These are phyloP conservation scores for Cyphellophora europaea DNA, from an alignment of 2,329 filamentous ascomycete species.

Conservation along the genomic window DNA sequence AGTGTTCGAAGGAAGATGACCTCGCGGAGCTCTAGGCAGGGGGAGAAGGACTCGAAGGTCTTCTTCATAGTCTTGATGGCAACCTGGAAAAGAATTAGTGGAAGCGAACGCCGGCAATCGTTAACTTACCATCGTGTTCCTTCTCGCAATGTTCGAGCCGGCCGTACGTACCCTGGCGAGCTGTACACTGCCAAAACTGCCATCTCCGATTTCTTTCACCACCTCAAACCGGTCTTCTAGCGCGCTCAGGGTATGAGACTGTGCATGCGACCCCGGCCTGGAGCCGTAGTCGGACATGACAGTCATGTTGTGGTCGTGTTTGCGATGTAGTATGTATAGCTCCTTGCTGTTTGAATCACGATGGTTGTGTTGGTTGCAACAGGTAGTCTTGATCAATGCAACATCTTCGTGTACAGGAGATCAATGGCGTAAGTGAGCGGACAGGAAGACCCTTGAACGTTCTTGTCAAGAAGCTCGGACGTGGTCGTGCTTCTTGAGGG, in stretches of 20 bases:
- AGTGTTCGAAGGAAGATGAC: conserved; percentile 92
- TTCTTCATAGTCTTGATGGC: conserved; percentile 99
- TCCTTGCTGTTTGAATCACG: too few species aligned
- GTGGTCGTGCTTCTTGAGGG: background rate
- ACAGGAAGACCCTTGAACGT: background rate
- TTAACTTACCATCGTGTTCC: conserved; percentile 73
- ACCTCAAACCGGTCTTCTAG: conserved; percentile 95
- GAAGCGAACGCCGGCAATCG: conserved; percentile 8
- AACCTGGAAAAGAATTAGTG: conserved; percentile 63
- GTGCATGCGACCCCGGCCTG: conserved; percentile 47
- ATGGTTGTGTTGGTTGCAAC: too few species aligned
- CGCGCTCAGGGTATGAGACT: conserved; percentile 46
- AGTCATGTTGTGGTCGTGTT: conserved; percentile 50
- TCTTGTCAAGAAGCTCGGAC: conserved; percentile 5
- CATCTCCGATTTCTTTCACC: conserved; percentile 96
- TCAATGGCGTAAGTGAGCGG: background rate
- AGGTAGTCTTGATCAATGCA: too few species aligned
- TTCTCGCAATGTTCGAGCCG: conserved; percentile 76
- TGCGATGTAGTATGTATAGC: too few species aligned
- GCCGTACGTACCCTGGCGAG: conserved; percentile 85
- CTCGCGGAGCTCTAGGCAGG: conserved; percentile 87
- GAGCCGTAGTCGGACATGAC: conserved; percentile 65
- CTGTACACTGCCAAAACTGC: conserved; percentile 93
- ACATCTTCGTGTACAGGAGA: too few species aligned
- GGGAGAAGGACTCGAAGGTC: conserved; percentile 83